Evolutionary conservation across 441 rosid species (phyloP).

Genomic region (Cnidoscolus chayamansa): DNA sequence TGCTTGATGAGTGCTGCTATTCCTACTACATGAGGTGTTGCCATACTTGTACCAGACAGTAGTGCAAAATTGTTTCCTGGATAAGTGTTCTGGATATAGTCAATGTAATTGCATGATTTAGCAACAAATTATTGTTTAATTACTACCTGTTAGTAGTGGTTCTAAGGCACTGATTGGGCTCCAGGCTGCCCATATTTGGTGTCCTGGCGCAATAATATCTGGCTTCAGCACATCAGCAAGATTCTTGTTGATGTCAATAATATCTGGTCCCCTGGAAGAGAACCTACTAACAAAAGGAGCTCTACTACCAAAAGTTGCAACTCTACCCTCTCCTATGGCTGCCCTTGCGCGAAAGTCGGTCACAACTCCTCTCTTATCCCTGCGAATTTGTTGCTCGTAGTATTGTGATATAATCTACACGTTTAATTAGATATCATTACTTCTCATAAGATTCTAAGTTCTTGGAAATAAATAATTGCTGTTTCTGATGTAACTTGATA

Average conservation of each 20-base stretch:
- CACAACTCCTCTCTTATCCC: constrained; percentile 42
- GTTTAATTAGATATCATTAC: not conserved
- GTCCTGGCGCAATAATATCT: constrained; percentile 85
- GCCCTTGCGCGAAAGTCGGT: constrained; percentile 48
- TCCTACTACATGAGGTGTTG: constrained; percentile 78
- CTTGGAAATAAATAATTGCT: not conserved
- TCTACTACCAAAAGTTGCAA: constrained; percentile 42
- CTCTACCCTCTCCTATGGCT: constrained; percentile 64
- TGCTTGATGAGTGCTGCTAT: constrained; percentile 77
- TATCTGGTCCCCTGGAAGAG: constrained; percentile 96
- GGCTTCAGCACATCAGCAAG: constrained; percentile 81
- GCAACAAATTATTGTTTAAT: not conserved
- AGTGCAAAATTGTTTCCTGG: constrained; percentile 69
- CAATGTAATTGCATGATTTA: too few relatives aligned
- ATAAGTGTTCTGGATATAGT: not conserved
- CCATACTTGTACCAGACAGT: constrained; percentile 94
- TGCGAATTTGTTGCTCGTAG: constrained; percentile 52
- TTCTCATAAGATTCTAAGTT: not conserved
- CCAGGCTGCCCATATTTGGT: constrained; percentile 97
- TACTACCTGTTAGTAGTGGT: constrained; percentile 47
- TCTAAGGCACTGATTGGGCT: constrained; percentile 52
- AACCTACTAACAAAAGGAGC: constrained; percentile 69
- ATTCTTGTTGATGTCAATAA: constrained; percentile 45
- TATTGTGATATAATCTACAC: constrained; percentile 51
- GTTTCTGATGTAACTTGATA: constrained; percentile 17